Evolutionary conservation across 2,329 filamentous ascomycete genomes (phyloP).

Genomic region (Cladosporium oxysporum): DNA sequence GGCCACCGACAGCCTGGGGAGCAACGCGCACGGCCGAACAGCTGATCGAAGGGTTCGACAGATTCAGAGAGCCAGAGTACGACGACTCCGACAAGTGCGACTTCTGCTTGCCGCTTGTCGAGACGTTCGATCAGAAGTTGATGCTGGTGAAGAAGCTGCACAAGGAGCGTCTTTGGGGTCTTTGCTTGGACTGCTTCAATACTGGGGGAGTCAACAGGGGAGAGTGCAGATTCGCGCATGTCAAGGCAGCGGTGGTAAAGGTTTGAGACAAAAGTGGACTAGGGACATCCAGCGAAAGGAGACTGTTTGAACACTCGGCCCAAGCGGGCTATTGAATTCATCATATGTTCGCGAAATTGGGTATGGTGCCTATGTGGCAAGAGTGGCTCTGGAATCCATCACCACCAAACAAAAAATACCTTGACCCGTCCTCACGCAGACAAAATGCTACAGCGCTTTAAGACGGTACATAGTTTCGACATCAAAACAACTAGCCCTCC

Average conservation of each 20-base stretch:
- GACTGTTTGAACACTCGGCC: not conserved
- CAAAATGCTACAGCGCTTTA: not conserved
- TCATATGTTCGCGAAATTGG: constrained; percentile 5
- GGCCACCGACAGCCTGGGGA: constrained; percentile 31
- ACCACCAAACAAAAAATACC: not conserved
- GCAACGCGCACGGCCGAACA: constrained; percentile 16
- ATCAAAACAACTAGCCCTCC: constrained; percentile 49
- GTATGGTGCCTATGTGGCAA: not conserved
- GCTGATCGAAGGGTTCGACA: constrained; percentile 22
- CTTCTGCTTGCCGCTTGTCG: constrained; percentile 32
- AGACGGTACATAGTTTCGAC: not conserved
- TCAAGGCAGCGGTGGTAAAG: constrained; percentile 21
- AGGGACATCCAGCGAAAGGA: not conserved
- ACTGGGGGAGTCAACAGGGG: constrained; percentile 24
- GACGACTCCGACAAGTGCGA: constrained; percentile 33
- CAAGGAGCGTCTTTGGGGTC: constrained; percentile 32
- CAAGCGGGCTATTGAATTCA: not conserved
- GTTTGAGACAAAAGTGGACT: not conserved
- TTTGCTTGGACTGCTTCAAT: constrained; percentile 36
- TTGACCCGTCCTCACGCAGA: not conserved
- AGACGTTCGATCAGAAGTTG: constrained; percentile 26
- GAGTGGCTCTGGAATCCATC: not conserved
- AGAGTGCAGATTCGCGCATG: constrained; percentile 34
- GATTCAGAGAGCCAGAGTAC: constrained; percentile 31
- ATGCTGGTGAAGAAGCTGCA: constrained; percentile 28